Evolutionary conservation across 1,284 basidiomycete species (phyloP).

Genomic region (Schizophyllum amplum): DNA sequence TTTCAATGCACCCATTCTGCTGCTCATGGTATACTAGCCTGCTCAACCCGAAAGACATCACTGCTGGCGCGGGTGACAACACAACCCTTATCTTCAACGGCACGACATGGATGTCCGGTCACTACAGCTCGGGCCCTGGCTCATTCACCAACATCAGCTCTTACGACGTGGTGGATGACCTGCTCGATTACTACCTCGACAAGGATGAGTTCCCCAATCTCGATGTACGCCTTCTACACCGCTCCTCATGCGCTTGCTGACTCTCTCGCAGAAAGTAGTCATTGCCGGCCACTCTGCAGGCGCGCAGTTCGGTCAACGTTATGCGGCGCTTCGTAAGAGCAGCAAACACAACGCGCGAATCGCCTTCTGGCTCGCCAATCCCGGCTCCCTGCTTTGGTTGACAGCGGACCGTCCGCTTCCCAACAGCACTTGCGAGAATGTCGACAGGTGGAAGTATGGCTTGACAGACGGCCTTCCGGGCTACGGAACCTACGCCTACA

Average conservation of each 20-base stretch:
- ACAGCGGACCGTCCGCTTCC: conserved; percentile 4
- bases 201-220: not conserved
- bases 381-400: conserved; percentile 10
- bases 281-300: conserved; percentile 10
- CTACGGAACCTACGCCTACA: not conserved
- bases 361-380: conserved; percentile 7
- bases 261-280: conserved; percentile 2
- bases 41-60: not conserved
- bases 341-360: conserved; percentile 4
- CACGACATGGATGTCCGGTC: not conserved
- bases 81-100: not conserved
- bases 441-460: conserved; percentile 9
- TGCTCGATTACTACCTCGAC: not conserved
- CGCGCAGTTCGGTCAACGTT: conserved; percentile 9
- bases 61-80: not conserved
- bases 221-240: not conserved
- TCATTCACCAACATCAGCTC: not conserved
- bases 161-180: not conserved
- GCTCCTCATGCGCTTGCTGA: not conserved
- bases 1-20: not conserved
- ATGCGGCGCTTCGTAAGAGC: conserved; percentile 4
- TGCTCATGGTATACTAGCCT: not conserved
- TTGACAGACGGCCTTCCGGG: conserved; percentile 6
- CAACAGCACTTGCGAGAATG: conserved; percentile 1
- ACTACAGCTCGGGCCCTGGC: not conserved